These are phyloP conservation scores for Adansonia gregorii DNA, from an alignment of 441 rosid genomes.

Conservation along the genomic window DNA sequence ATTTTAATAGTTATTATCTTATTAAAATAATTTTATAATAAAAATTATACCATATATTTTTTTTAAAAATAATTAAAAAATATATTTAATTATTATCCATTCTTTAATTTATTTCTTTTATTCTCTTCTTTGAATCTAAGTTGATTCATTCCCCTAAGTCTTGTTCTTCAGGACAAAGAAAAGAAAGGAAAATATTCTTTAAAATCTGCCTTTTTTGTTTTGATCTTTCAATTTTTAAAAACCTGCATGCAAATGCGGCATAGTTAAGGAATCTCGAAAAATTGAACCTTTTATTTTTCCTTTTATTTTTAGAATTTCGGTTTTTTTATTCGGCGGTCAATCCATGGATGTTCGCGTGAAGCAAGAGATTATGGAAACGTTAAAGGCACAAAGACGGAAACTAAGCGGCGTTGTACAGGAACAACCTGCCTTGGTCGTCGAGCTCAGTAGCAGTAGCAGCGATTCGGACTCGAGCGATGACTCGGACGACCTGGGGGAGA, in stretches of 20 bases:
- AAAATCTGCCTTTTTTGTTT: not conserved
- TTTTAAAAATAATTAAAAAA: no score
- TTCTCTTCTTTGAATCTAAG: not conserved
- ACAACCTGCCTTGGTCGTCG: not conserved
- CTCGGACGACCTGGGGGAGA: conserved; percentile 33
- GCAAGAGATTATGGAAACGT: conserved; percentile 21
- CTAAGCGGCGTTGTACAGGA: not conserved
- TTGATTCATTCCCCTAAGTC: not conserved
- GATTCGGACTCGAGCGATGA: conserved; percentile 49
- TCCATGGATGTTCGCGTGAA: conserved; percentile 31
- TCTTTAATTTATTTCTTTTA: no score
- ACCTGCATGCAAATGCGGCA: not conserved
- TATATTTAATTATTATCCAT: no score
- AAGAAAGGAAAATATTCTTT: not conserved
- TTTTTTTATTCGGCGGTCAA: not conserved
- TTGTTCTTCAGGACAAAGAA: not conserved
- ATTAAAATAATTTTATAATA: no score
- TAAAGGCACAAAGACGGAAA: not conserved
- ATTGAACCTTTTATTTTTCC: not conserved
- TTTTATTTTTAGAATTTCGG: not conserved
- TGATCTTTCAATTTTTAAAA: not conserved
- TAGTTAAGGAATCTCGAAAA: not conserved
- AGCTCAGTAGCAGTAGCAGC: conserved; percentile 37
- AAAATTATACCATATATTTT: no score
- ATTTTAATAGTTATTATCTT: no score